phyloP scores from a whole-genome alignment of 129 eudicot genomes.

The Lonicera japonica region DNA sequence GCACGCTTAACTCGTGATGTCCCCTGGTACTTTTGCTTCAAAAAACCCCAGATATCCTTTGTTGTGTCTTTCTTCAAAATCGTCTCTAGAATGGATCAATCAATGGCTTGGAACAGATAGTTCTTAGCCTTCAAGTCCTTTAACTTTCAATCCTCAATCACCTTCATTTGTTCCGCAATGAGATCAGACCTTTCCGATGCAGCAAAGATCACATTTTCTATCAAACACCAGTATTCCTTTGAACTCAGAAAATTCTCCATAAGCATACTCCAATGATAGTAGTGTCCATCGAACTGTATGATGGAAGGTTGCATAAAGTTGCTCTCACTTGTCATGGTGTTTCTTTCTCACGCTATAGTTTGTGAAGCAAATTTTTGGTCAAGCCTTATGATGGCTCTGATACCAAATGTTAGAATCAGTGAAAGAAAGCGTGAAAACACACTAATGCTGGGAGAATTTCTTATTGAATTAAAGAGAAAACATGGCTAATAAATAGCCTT shows the following conservation, averaged over 20 bases:
- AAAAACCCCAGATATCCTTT: conserved; percentile 1
- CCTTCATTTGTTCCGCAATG: neutral
- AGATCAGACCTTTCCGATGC: neutral
- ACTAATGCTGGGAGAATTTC: no score
- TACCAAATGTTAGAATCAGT: neutral
- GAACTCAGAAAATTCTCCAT: neutral
- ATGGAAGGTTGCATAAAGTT: neutral
- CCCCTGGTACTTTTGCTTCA: conserved; percentile 2
- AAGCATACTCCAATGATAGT: neutral
- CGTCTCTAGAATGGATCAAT: neutral
- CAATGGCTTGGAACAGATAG: conserved; percentile 1
- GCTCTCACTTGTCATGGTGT: neutral
- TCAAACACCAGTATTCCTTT: neutral
- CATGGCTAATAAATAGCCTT: no score
- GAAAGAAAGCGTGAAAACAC: neutral
- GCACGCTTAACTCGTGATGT: neutral
- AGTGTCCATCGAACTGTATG: neutral
- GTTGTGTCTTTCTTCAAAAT: neutral
- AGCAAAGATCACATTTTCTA: neutral
- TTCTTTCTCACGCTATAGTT: neutral
- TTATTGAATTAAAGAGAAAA: no score
- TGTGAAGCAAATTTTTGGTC: neutral
- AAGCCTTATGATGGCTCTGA: neutral
- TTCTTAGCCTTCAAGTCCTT: neutral
- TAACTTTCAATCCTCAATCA: neutral